A percentile compares a stretch with the other conserved stretches of the same genome.
These are phyloP conservation scores for Phanerochaete carnosa DNA, from an alignment of 768 basidiomycete species.

Conservation along the genomic window DNA sequence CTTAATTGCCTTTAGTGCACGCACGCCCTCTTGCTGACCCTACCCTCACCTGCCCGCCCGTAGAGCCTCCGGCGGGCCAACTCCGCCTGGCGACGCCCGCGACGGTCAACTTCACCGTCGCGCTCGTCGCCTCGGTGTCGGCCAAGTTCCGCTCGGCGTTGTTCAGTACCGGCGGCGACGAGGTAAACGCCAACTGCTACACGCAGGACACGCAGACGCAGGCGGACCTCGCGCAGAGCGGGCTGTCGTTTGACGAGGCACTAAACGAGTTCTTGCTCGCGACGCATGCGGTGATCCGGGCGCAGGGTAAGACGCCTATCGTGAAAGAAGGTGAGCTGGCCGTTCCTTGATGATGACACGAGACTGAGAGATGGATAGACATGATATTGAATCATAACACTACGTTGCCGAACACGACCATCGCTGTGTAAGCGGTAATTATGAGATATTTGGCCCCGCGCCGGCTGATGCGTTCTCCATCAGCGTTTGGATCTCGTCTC, in stretches of 20 bases:
- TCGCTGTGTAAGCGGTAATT: conserved; percentile 47
- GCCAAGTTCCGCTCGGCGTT: conserved; percentile 51
- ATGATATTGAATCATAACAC: conserved; percentile 36
- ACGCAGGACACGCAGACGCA: conserved; percentile 57
- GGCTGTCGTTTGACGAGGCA: conserved; percentile 59
- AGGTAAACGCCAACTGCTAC: conserved; percentile 70
- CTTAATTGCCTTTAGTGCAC: background rate
- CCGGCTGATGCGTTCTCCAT: background rate
- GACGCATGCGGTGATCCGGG: conserved; percentile 53
- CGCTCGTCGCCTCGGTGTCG: conserved; percentile 52
- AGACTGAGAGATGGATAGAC: conserved; percentile 14
- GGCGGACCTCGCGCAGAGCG: conserved; percentile 43
- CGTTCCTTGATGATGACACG: background rate
- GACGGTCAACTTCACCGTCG: conserved; percentile 56
- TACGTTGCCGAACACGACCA: conserved; percentile 33
- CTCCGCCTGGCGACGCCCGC: conserved; percentile 64
- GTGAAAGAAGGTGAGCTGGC: conserved; percentile 68
- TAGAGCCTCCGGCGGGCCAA: conserved; percentile 79
- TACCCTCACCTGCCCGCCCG: conserved; percentile 7
- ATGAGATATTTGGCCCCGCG: conserved; percentile 2
- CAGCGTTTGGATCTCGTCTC: conserved; percentile 72
- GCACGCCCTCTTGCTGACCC: background rate
- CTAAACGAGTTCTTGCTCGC: conserved; percentile 57
- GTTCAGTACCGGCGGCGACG: conserved; percentile 82
- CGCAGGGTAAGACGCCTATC: conserved; percentile 67